Conservation (phyloP, 805 yeast species). For the Kluyveromyces lactis region DNA sequence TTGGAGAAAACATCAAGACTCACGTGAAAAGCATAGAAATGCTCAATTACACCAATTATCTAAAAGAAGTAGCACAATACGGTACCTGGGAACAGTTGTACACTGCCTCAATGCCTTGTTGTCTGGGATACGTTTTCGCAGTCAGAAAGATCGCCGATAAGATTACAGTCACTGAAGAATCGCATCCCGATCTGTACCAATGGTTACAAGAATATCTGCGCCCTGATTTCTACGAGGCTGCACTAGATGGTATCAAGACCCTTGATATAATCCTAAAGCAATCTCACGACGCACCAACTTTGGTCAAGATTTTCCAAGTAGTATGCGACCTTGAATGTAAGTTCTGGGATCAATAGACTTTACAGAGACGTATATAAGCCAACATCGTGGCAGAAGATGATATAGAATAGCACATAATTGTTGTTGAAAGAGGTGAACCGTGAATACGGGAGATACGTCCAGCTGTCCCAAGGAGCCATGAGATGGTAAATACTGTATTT, state of each 20-base stretch:
- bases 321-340: conserved; percentile 54
- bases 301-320: conserved; percentile 49
- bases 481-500: too few relatives aligned
- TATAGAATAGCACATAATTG: too few relatives aligned
- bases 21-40: conserved; percentile 48
- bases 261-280: conserved; percentile 38
- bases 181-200: conserved; percentile 24
- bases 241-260: conserved; percentile 39
- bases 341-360: conserved; percentile 47
- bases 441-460: too few relatives aligned
- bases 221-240: conserved; percentile 49
- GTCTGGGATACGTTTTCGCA: conserved; percentile 63
- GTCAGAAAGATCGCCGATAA: conserved; percentile 30
- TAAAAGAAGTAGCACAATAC: conserved; percentile 42
- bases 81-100: conserved; percentile 58
- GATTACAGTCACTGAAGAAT: conserved; percentile 20
- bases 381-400: too few relatives aligned
- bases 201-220: conserved; percentile 62
- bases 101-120: conserved; percentile 67
- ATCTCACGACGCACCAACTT: conserved; percentile 37
- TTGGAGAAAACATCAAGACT: conserved; percentile 31
- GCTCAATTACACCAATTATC: conserved; percentile 50
- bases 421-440: too few relatives aligned
- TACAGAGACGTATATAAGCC: too few relatives aligned
- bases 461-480: too few relatives aligned